phyloP scores from a whole-genome alignment of 2,329 filamentous ascomycete species.

The Cordyceps militaris region DNA sequence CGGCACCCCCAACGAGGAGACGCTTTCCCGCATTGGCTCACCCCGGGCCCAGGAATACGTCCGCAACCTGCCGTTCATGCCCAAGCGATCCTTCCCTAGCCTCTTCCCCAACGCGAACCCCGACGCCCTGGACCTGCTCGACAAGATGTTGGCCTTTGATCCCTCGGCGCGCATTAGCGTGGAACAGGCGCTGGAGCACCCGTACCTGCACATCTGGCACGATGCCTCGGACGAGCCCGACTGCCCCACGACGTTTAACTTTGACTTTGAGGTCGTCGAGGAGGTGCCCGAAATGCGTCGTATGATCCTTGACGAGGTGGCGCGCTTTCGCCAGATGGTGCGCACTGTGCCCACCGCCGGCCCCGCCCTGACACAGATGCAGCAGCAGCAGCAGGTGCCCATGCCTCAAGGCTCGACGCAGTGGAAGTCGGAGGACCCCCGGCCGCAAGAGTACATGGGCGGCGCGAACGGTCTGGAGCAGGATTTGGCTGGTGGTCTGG shows the following conservation, averaged over 20 bases:
- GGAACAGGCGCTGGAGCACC: conserved; percentile 91
- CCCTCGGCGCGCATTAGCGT: conserved; percentile 89
- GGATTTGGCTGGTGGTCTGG: conserved; percentile 53
- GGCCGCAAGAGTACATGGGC: conserved; percentile 50
- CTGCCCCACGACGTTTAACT: conserved; percentile 93
- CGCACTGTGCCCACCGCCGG: conserved; percentile 40
- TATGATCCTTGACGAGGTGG: conserved; percentile 95
- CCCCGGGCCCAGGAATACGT: conserved; percentile 97
- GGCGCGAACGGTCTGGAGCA: conserved; percentile 48
- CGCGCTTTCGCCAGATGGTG: conserved; percentile 66
- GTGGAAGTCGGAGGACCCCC: conserved; percentile 54
- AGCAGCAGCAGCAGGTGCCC: conserved; percentile 38
- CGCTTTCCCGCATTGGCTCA: conserved; percentile 85
- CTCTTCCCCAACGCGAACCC: conserved; percentile 95
- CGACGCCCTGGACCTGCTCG: conserved; percentile 87
- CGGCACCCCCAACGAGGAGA: conserved; percentile 93
- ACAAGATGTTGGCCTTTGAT: conserved; percentile 97
- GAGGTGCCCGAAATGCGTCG: conserved; percentile 91
- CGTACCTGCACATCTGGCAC: conserved; percentile 97
- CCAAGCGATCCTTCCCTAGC: conserved; percentile 80
- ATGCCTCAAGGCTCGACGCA: conserved; percentile 44
- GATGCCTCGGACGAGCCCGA: conserved; percentile 92
- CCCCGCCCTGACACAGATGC: conserved; percentile 28
- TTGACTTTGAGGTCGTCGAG: conserved; percentile 96
- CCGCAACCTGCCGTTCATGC: conserved; percentile 89